phyloP scores from a whole-genome alignment of 495 filamentous ascomycete species.

The Apodospora peruviana region DNA sequence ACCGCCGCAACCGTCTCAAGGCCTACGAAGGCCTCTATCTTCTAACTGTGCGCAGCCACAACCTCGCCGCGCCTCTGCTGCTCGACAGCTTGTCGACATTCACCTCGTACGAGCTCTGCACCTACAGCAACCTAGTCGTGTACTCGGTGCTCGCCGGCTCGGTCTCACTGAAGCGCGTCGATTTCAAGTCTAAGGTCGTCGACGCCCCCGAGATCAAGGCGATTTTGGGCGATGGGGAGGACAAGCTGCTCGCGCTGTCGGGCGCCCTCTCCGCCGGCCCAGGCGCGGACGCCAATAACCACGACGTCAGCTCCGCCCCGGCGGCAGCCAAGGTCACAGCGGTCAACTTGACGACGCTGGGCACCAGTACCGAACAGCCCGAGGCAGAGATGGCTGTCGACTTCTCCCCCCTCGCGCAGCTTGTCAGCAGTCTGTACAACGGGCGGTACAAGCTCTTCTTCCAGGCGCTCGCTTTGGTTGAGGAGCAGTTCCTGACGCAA shows the following conservation, averaged over 20 bases:
- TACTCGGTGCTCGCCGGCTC: constrained; percentile 95
- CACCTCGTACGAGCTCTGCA: constrained; percentile 96
- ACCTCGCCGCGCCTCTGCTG: constrained; percentile 81
- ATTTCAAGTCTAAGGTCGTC: constrained; percentile 98
- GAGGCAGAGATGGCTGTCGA: constrained; percentile 77
- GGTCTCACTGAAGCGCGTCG: constrained; percentile 88
- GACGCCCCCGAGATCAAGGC: constrained; percentile 97
- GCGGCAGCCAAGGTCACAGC: constrained; percentile 55
- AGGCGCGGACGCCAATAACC: constrained; percentile 76
- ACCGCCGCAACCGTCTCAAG: constrained; percentile 94
- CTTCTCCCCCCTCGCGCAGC: constrained; percentile 70
- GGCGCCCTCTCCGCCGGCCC: constrained; percentile 74
- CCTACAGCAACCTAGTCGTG: constrained; percentile 86
- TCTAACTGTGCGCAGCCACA: constrained; percentile 85
- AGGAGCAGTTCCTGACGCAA: constrained; percentile 87
- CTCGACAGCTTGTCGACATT: constrained; percentile 98
- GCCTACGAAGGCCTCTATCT: constrained; percentile 94
- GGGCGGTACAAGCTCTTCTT: constrained; percentile 94
- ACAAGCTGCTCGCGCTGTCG: constrained; percentile 72
- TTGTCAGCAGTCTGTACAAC: constrained; percentile 86
- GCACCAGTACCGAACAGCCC: constrained; percentile 58
- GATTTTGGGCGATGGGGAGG: constrained; percentile 82
- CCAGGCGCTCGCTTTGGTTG: constrained; percentile 79
- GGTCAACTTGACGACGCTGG: constrained; percentile 80
- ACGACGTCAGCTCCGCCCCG: constrained; percentile 55